These are phyloP conservation scores for Amaranthus cruentus DNA, from an alignment of 148 eudicot species.

Conservation along the genomic window DNA sequence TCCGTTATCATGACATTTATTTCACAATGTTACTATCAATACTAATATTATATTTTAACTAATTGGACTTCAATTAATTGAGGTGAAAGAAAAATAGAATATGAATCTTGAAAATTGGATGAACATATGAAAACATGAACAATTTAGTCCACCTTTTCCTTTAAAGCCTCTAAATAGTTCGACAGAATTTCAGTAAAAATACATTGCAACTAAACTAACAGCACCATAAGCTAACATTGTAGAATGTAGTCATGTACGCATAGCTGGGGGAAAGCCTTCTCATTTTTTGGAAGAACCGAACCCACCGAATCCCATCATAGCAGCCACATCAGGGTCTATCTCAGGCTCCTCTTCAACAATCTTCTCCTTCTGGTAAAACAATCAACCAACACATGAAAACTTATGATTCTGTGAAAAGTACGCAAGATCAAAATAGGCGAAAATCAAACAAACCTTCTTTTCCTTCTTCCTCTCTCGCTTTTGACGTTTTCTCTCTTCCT, in stretches of 20 bases:
- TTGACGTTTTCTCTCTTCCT: slow-evolving; percentile 92
- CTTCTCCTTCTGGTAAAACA: slow-evolving; percentile 68
- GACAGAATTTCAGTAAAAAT: background rate
- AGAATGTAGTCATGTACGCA: background rate
- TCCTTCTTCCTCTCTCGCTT: slow-evolving; percentile 93
- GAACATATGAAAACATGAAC: background rate
- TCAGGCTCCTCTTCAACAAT: slow-evolving; percentile 68
- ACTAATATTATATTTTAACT: too few relatives aligned
- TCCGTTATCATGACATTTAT: too few relatives aligned
- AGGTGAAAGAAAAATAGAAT: too few relatives aligned
- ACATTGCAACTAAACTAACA: slow-evolving; percentile 7
- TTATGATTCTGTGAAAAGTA: background rate
- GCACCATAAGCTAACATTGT: slow-evolving; percentile 1
- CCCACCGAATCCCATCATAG: slow-evolving; percentile 99
- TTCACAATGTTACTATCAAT: too few relatives aligned
- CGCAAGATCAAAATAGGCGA: background rate
- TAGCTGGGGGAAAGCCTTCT: slow-evolving; percentile 8
- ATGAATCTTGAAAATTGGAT: too few relatives aligned
- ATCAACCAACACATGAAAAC: slow-evolving; percentile 4
- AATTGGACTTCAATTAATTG: too few relatives aligned
- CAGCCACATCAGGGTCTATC: slow-evolving; percentile 86
- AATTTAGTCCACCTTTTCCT: background rate
- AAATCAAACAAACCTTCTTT: slow-evolving; percentile 62
- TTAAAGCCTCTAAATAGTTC: background rate
- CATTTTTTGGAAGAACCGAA: slow-evolving; percentile 80